phyloP scores from a whole-genome alignment of 2,329 filamentous ascomycete genomes.

The Xylaria sp. region DNA sequence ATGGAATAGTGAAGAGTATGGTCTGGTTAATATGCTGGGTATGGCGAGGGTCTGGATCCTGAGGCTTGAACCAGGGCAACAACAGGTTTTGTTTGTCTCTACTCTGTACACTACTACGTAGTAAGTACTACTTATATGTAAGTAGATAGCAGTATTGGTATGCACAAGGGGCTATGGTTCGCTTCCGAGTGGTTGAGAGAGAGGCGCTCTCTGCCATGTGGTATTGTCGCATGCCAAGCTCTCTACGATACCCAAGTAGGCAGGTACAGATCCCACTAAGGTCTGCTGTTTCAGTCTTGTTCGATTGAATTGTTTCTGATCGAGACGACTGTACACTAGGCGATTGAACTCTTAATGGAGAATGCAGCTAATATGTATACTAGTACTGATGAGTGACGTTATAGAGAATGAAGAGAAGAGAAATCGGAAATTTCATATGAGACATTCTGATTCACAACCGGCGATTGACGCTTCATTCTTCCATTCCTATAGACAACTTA shows the following conservation, averaged over 20 bases:
- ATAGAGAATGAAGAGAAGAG: background rate
- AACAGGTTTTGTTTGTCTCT: background rate
- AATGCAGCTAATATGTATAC: background rate
- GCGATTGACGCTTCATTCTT: background rate
- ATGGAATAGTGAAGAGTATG: background rate
- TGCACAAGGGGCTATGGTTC: constrained; percentile 31
- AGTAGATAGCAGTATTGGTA: background rate
- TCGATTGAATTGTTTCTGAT: constrained; percentile 14
- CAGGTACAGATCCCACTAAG: constrained; percentile 11
- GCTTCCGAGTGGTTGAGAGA: constrained; percentile 34
- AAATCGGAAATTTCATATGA: background rate
- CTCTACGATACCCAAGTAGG: constrained; percentile 25
- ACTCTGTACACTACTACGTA: too few relatives aligned
- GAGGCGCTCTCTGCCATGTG: constrained; percentile 27
- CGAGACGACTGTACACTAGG: background rate
- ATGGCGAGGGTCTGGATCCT: constrained; percentile 13
- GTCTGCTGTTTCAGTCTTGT: constrained; percentile 17
- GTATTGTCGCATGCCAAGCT: constrained; percentile 36
- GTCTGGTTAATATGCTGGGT: background rate
- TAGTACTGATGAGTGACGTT: background rate
- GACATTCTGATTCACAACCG: background rate
- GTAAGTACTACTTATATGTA: background rate
- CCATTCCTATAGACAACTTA: background rate
- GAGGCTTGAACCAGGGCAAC: background rate
- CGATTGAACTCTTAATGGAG: background rate